Conservation (phyloP, 345 rosid genomes). For the Camelina hispida region DNA sequence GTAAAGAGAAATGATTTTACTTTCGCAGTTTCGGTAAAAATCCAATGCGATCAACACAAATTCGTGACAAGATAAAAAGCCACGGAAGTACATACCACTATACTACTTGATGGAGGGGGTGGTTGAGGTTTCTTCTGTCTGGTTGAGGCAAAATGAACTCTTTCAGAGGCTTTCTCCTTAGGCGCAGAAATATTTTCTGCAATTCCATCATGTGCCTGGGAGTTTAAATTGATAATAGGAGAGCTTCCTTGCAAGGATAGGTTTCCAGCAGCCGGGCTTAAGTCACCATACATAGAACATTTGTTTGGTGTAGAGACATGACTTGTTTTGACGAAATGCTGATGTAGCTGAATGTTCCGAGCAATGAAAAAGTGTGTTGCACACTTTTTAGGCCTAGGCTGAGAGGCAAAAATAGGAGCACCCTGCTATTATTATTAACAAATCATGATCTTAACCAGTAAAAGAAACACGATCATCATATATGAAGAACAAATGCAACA, state of each 20-base stretch:
- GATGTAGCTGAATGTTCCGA: constrained; percentile 56
- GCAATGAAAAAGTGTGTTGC: constrained; percentile 65
- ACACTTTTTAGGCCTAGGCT: constrained; percentile 60
- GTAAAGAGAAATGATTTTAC: neutral
- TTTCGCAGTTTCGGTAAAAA: neutral
- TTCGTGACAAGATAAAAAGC: neutral
- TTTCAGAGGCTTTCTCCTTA: constrained; percentile 50
- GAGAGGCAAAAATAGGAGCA: constrained; percentile 45
- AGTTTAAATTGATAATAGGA: constrained; percentile 40
- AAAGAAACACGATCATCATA: constrained; percentile 10
- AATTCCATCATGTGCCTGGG: constrained; percentile 46
- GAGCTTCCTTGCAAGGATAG: constrained; percentile 45
- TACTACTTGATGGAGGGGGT: constrained; percentile 44
- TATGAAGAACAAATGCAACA: constrained; percentile 3
- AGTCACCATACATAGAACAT: constrained; percentile 42
- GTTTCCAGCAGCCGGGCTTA: constrained; percentile 46
- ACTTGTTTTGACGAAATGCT: constrained; percentile 52
- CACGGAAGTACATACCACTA: constrained; percentile 49
- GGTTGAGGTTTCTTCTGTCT: constrained; percentile 50
- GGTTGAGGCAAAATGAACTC: constrained; percentile 27
- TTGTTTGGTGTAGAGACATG: constrained; percentile 49
- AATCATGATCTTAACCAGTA: constrained; percentile 26
- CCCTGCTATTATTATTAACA: constrained; percentile 36
- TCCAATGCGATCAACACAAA: constrained; percentile 8
- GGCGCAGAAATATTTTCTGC: constrained; percentile 28